These are phyloP conservation scores for Eucalyptus sp. DNA, from an alignment of 345 rosid species.

Conservation along the genomic window DNA sequence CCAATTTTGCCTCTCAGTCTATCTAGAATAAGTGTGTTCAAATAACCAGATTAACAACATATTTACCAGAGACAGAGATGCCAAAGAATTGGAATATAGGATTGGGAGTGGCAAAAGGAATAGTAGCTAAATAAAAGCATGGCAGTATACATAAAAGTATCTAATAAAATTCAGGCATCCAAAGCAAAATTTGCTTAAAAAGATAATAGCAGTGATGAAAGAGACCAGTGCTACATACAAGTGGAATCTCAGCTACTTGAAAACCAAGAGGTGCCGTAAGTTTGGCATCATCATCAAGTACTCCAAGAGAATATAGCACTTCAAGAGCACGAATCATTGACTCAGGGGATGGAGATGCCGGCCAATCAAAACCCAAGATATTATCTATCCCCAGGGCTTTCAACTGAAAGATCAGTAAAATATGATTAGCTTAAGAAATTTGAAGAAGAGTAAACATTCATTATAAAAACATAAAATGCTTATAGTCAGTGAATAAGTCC, in stretches of 20 bases:
- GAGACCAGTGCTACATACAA: constrained; percentile 28
- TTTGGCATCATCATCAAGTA: constrained; percentile 93
- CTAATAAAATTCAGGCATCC: not conserved
- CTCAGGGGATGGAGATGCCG: constrained; percentile 88
- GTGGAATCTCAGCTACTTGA: constrained; percentile 95
- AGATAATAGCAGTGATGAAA: not conserved
- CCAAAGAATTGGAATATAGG: not conserved
- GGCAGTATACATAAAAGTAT: not conserved
- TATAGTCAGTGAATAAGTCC: not conserved
- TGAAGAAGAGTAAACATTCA: not conserved
- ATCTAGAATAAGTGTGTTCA: not conserved
- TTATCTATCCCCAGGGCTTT: constrained; percentile 96
- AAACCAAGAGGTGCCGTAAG: constrained; percentile 95
- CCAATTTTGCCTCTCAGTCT: not conserved
- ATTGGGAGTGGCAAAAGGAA: not conserved
- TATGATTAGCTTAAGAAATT: not conserved
- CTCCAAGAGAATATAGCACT: constrained; percentile 81
- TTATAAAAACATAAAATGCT: not conserved
- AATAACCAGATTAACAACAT: not conserved
- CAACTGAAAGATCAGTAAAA: constrained; percentile 31
- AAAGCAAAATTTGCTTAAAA: not conserved
- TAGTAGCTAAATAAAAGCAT: not conserved
- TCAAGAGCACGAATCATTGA: constrained; percentile 92
- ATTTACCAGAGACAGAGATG: not conserved
- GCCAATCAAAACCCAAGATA: constrained; percentile 91